These are phyloP conservation scores for Conticribra guillardii DNA, from an alignment of 108 stramenopile genomes.

Conservation along the genomic window DNA sequence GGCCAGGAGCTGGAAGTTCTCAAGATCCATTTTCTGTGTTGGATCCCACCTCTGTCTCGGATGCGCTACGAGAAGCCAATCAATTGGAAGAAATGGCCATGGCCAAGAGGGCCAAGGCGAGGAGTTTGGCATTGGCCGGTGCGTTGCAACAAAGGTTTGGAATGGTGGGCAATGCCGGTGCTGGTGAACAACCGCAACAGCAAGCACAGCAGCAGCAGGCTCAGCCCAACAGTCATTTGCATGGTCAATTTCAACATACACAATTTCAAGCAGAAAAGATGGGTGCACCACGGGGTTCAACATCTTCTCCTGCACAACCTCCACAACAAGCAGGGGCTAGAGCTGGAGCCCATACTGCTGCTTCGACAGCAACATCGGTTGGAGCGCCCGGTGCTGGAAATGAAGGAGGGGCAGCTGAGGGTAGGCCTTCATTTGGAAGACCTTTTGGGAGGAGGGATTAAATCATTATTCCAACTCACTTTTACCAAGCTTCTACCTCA, in stretches of 20 bases:
- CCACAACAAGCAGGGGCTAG: too few species aligned
- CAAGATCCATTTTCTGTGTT: background rate
- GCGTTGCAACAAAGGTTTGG: constrained; percentile 19
- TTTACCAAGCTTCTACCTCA: too few species aligned
- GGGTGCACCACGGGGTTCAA: too few species aligned
- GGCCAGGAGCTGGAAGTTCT: background rate
- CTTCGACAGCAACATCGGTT: background rate
- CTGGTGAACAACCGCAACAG: background rate
- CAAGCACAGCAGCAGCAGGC: background rate
- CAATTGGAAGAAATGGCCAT: constrained; percentile 40
- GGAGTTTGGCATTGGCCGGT: constrained; percentile 24
- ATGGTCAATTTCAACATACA: too few species aligned
- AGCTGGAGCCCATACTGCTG: background rate
- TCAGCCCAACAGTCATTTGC: too few species aligned
- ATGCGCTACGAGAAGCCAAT: constrained; percentile 34
- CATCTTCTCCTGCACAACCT: too few species aligned
- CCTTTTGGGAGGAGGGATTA: constrained; percentile 18
- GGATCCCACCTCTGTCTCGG: constrained; percentile 25
- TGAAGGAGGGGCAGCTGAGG: constrained; percentile 1
- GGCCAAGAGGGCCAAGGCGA: constrained; percentile 35
- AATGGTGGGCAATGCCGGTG: background rate
- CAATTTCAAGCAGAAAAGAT: too few species aligned
- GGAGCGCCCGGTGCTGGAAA: background rate
- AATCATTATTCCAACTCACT: background rate
- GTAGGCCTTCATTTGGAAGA: constrained; percentile 12